Conservation (phyloP, 2,329 filamentous ascomycete genomes). For the Aspergillus sp. region DNA sequence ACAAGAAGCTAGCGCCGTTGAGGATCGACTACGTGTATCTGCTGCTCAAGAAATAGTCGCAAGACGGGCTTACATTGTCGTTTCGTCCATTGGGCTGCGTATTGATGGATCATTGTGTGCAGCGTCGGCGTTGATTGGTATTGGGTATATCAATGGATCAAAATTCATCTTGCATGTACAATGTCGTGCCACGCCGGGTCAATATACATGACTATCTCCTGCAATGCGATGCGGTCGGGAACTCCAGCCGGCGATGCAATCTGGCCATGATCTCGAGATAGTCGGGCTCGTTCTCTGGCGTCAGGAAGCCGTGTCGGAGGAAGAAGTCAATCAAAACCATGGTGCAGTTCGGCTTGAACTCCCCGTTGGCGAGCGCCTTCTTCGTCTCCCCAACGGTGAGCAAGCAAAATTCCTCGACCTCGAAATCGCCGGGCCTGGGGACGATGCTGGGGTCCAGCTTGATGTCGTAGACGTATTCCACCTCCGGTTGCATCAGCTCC, state of each 20-base stretch:
- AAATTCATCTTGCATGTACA: constrained; percentile 11
- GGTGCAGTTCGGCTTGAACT: constrained; percentile 91
- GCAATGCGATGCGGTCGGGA: constrained; percentile 53
- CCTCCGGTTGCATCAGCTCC: constrained; percentile 78
- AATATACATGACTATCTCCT: constrained; percentile 5
- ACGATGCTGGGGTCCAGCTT: constrained; percentile 59
- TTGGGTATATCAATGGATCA: constrained; percentile 28
- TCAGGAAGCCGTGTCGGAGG: constrained; percentile 72
- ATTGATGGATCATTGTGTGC: constrained; percentile 5
- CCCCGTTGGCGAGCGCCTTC: constrained; percentile 56
- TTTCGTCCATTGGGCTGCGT: no score
- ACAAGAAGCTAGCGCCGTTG: constrained; percentile 87
- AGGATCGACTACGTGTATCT: constrained; percentile 92
- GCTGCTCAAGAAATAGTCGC: constrained; percentile 80
- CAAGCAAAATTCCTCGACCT: constrained; percentile 78
- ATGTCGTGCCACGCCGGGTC: background rate
- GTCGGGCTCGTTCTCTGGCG: constrained; percentile 65
- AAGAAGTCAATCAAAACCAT: constrained; percentile 83
- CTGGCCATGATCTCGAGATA: constrained; percentile 66
- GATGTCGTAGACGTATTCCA: constrained; percentile 85
- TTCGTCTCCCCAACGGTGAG: constrained; percentile 68
- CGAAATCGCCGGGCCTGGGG: constrained; percentile 72
- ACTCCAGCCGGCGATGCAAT: constrained; percentile 70
- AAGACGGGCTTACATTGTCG: no score
- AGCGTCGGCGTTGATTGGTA: constrained; percentile 23